Percentiles rank a stretch among this genome's conserved stretches.
Conservation (phyloP, 2,329 filamentous ascomycete species). For the Dactylellina haptotyla region DNA sequence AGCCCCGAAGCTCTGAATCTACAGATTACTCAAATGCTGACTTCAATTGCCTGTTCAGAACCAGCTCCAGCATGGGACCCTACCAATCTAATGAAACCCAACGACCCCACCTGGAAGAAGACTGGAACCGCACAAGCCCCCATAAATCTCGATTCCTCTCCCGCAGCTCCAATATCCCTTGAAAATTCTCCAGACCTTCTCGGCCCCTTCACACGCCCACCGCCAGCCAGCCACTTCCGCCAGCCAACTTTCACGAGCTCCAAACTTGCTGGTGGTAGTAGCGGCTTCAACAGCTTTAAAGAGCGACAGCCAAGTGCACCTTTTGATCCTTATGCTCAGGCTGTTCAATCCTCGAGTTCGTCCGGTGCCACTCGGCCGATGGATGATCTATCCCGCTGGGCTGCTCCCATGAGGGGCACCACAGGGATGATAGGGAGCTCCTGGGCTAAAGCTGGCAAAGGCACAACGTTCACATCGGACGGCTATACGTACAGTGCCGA, state of each 20-base stretch:
- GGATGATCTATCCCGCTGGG: constrained; percentile 51
- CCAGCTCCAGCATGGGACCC: constrained; percentile 15
- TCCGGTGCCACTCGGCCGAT: constrained; percentile 18
- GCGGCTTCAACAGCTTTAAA: constrained; percentile 35
- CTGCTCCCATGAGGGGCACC: constrained; percentile 31
- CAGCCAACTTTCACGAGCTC: constrained; percentile 17
- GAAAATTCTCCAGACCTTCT: constrained; percentile 33
- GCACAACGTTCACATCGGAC: constrained; percentile 47
- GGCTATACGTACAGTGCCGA: constrained; percentile 36
- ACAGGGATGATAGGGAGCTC: constrained; percentile 52
- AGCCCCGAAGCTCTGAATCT: not conserved
- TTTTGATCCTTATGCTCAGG: constrained; percentile 42
- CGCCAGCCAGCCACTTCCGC: not conserved
- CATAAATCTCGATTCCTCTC: constrained; percentile 34
- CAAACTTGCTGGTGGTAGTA: not conserved
- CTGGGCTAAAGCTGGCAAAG: constrained; percentile 52
- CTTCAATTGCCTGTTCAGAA: not conserved
- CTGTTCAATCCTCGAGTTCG: constrained; percentile 13
- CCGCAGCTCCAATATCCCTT: constrained; percentile 6
- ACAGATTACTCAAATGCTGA: not conserved
- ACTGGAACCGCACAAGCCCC: constrained; percentile 38
- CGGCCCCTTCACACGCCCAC: constrained; percentile 14
- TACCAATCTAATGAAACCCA: constrained; percentile 17
- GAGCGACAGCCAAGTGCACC: constrained; percentile 18
- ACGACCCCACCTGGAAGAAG: constrained; percentile 28